A percentile compares a stretch with the other conserved stretches of the same genome.
Conservation (phyloP, 768 basidiomycete genomes). For the Butyriboletus loyo region DNA sequence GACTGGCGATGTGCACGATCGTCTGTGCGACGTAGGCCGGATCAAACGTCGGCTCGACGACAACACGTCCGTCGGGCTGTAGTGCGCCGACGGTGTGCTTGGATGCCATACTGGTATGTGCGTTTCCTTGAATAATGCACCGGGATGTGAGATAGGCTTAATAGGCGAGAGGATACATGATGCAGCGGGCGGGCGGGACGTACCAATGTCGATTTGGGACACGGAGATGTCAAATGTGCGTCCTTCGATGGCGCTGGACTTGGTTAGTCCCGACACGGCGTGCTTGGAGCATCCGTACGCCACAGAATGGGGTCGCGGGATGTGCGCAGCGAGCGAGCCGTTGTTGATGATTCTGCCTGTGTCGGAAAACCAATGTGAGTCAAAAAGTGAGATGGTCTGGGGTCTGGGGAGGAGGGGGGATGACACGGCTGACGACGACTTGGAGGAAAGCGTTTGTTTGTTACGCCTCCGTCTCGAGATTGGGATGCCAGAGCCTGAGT, state of each 20-base stretch:
- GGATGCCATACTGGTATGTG: conserved; percentile 57
- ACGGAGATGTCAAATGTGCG: conserved; percentile 68
- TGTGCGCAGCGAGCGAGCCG: conserved; percentile 71
- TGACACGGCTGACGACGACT: background rate
- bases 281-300: conserved; percentile 82
- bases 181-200: background rate
- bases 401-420: too few relatives aligned
- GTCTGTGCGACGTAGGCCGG: conserved; percentile 69
- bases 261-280: conserved; percentile 74
- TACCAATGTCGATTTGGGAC: conserved; percentile 83
- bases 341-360: conserved; percentile 82
- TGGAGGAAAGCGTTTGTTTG: too few relatives aligned
- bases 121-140: conserved; percentile 45
- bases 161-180: too few relatives aligned
- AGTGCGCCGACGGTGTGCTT: conserved; percentile 48
- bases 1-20: conserved; percentile 65
- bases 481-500: too few relatives aligned
- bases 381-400: background rate
- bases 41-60: conserved; percentile 65
- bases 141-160: background rate
- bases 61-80: conserved; percentile 63
- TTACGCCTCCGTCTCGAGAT: background rate
- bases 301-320: conserved; percentile 58
- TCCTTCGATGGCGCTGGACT: conserved; percentile 74
- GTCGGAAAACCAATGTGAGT: background rate